Evolutionary conservation across 1,139 yeast genomes (phyloP), one percentile per base, ranked within the genome.

Genomic region (Hyphopichia khmerensis): DNA sequence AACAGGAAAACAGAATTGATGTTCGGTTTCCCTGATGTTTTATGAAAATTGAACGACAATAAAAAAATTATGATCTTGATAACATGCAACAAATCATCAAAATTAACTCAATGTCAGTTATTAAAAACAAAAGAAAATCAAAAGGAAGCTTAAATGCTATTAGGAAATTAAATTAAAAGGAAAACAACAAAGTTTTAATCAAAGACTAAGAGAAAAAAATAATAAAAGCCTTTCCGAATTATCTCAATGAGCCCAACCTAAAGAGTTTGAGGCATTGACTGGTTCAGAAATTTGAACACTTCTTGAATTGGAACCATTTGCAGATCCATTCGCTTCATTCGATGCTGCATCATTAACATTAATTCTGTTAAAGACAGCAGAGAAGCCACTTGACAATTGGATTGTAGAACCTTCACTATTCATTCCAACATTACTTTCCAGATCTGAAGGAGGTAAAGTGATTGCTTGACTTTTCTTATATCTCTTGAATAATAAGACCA

Each of bases 261-360:
- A 61, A 9, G 78, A 72, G 50, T 73, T 73, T 15, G 71, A 67
- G 3, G 77, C 72, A 49, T 71, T 68, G 7, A 72, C 75, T 2
- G 79, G 79, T 38, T 65, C 71, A 36, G 76, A 69, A 14, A 73
- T 72, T 34, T 62, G 67, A 18, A 65, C 65, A 43, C 59, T 56
- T 40, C 56, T 49, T n/a, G 50, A 35, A 40, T 44, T 40, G 14
- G 50, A 44, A 6, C 50, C 50, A 36, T 48, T 53, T 17, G 54
- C 58, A 16, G 49, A 37, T n/a, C 39, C 40, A 13, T 43, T 39
- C 29, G 45, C 52, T 16, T 38, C 48, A 2, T 49, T 40, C 5
- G 52, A 39, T 24, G 50, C 40, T 30, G 46, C 52, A 18, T 42
- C 51, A 37, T 44, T 32, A 16, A 40, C 27, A 37, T 49, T 50